A percentile compares a stretch with the other conserved stretches of the same genome.
These are phyloP conservation scores for Fusarium devonianum DNA, from an alignment of 2,329 filamentous ascomycete species.

Conservation along the genomic window DNA sequence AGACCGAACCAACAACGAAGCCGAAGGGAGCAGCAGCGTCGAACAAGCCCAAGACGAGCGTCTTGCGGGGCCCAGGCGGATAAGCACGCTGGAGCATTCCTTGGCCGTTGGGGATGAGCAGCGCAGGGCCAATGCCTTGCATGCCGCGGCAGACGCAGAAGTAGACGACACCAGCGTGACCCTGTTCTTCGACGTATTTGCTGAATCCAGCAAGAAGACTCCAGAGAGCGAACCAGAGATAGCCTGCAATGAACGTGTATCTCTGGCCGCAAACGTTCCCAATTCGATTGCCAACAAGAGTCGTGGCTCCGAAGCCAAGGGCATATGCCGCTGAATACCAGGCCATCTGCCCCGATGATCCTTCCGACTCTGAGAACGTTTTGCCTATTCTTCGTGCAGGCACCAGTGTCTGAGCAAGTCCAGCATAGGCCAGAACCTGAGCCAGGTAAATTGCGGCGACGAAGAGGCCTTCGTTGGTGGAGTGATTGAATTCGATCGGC, in stretches of 20 bases:
- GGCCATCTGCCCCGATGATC: conserved; percentile 29
- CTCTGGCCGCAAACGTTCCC: conserved; percentile 38
- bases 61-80: conserved; percentile 37
- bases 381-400: conserved; percentile 31
- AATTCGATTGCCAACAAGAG: conserved; percentile 36
- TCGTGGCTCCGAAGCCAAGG: conserved; percentile 30
- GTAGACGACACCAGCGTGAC: conserved; percentile 22
- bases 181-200: conserved; percentile 21
- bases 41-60: conserved; percentile 35
- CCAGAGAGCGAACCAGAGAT: conserved; percentile 40
- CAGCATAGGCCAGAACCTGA: conserved; percentile 35
- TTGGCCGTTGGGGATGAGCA: conserved; percentile 36
- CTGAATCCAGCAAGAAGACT: conserved; percentile 37
- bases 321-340: conserved; percentile 39
- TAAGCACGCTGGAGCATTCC: conserved; percentile 36
- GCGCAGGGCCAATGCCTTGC: conserved; percentile 38
- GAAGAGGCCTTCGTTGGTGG: conserved; percentile 38
- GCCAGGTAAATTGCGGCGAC: conserved; percentile 39
- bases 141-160: conserved; percentile 39
- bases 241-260: conserved; percentile 32
- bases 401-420: conserved; percentile 36
- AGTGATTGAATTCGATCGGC: conserved; percentile 37
- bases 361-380: conserved; percentile 33
- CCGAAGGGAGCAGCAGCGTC: conserved; percentile 36
- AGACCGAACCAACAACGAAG: conserved; percentile 37